Evolutionary conservation across 164 flowering plant species (phyloP).

Genomic region (Sedum album): DNA sequence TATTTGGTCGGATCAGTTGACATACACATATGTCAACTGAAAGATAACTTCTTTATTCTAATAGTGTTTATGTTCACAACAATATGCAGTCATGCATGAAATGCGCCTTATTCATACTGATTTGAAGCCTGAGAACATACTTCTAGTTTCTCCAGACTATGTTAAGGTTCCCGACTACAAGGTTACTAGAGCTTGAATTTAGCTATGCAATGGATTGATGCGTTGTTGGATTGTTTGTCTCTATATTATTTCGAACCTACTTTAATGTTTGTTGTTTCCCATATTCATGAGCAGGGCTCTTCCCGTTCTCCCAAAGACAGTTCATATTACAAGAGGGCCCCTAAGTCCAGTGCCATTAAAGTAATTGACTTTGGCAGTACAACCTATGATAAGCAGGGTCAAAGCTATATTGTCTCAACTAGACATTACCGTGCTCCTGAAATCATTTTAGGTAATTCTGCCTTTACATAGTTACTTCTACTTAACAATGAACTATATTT

Average conservation of each 20-base stretch:
- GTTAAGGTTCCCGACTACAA: slow-evolving; percentile 81
- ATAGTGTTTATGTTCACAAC: not conserved
- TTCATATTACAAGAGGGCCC: slow-evolving; percentile 16
- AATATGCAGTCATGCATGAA: slow-evolving; percentile 85
- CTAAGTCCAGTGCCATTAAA: slow-evolving; percentile 9
- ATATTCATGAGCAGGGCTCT: slow-evolving; percentile 29
- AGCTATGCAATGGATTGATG: no score
- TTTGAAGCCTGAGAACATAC: slow-evolving; percentile 91
- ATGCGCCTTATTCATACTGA: slow-evolving; percentile 84
- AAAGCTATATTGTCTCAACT: slow-evolving; percentile 8
- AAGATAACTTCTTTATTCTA: not conserved
- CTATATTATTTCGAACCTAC: not conserved
- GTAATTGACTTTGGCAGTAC: slow-evolving; percentile 10
- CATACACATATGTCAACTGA: not conserved
- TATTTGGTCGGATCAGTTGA: not conserved
- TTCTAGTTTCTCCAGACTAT: slow-evolving; percentile 74
- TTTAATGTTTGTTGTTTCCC: not conserved
- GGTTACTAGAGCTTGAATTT: no score
- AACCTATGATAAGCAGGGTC: slow-evolving; percentile 5
- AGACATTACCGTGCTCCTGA: slow-evolving; percentile 11
- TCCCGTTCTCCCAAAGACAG: slow-evolving; percentile 57
- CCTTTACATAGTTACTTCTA: not conserved
- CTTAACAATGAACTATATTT: no score
- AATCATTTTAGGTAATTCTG: slow-evolving; percentile 3
- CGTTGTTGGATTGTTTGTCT: not conserved